Conservation (phyloP, 176 grass and related monocot genomes). For the Avena eriantha region DNA sequence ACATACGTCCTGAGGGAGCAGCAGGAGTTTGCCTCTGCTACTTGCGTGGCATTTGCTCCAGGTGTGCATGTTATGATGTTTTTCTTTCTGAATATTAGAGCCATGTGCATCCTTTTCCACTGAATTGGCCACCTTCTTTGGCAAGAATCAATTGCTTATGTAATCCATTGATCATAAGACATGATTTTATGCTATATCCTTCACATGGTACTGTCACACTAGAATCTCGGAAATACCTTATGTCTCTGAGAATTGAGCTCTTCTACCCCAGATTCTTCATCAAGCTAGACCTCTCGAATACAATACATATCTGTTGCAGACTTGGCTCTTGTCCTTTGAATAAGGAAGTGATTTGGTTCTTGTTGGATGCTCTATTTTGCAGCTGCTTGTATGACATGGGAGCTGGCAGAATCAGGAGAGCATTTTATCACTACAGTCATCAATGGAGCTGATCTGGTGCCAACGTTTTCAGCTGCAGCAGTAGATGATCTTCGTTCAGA, state of each 20-base stretch:
- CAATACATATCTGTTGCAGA: background rate
- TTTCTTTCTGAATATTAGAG: slow-evolving; percentile 34
- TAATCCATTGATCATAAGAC: background rate
- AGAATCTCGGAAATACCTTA: background rate
- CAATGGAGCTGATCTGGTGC: slow-evolving; percentile 94
- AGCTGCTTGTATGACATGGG: slow-evolving; percentile 99
- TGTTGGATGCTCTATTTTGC: slow-evolving; percentile 35
- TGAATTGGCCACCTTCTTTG: background rate
- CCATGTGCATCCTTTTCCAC: background rate
- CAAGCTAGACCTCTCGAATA: background rate
- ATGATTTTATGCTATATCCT: background rate
- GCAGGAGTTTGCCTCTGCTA: slow-evolving; percentile 74
- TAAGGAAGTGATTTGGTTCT: slow-evolving; percentile 13
- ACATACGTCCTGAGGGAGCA: slow-evolving; percentile 94
- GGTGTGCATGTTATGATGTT: slow-evolving; percentile 58
- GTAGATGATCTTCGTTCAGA: slow-evolving; percentile 95
- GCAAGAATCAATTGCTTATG: background rate
- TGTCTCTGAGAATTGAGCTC: slow-evolving; percentile 14
- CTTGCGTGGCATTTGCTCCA: slow-evolving; percentile 94
- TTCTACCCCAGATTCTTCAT: background rate
- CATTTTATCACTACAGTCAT: slow-evolving; percentile 98
- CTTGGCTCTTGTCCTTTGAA: slow-evolving; percentile 6
- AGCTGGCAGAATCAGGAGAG: slow-evolving; percentile 90
- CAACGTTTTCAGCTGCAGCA: slow-evolving; percentile 91
- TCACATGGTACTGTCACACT: slow-evolving; percentile 13